Evolutionary conservation across 306 rosid genomes (phyloP), one percentile per base, ranked within the genome.

Genomic region (Oemleria cerasiformis): DNA sequence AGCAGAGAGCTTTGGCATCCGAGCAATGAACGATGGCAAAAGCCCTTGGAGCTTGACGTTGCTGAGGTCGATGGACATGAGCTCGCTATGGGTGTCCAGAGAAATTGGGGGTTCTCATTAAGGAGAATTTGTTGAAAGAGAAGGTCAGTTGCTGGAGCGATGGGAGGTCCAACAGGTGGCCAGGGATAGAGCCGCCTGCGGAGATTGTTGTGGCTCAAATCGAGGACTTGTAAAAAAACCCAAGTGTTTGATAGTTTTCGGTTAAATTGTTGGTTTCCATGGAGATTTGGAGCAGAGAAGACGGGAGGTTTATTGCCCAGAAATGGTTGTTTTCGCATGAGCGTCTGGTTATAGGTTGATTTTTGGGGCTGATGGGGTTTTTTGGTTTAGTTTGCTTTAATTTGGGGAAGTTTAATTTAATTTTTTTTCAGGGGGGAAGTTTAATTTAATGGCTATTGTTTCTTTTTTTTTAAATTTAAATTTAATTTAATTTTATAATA

Each of bases 1-100:
- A n/a, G 98, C 90, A 2, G 97, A 84, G 19, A 93, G 87, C 87
- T 63, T 86, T 4, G 94, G 96, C 92, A 91, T 81, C 13, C 66
- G 0, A 7, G 84, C 86, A 73, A 91, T 19, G 70, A 89, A 94
- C 36, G 76, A 47, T 3, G 96, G 98, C 45, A 91, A 30, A 42
- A 77, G 7, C 19, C 97, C 97, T 5, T 64, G 47, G 9, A 94
- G 58, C 53, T 70, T 47, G 75, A 91, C 91, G 82, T 85, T 75
- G 79, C 93, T 87, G 43, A 94, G 44, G 85, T 94, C 98, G n/a
- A 91, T 57, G 9, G 95, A 91, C 25, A 91, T 86, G 4, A 91
- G 75, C 48, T 71, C 84, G 45, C 92, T 88, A 10, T 59, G 65
- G 5, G 41, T 1, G 4, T 69, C 76, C 20, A 7, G 0, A 10